Evolutionary conservation across 164 flowering plant species (phyloP), one percentile per base, ranked within the genome.

Genomic region (Saururus chinensis): DNA sequence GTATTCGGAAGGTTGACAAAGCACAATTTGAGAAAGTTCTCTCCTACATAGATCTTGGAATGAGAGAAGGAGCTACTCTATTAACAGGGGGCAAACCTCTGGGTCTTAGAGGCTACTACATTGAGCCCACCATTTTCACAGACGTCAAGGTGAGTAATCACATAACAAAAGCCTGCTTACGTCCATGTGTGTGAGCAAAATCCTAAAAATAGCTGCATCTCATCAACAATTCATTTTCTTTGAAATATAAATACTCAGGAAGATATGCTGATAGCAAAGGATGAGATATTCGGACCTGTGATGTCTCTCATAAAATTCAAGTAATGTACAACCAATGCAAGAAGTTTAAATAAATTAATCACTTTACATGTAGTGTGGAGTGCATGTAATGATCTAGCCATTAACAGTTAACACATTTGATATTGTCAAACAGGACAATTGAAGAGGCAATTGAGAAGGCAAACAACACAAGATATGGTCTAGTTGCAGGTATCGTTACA

Each of bases 211-310:
- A 21, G 19, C 5, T 35, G 20, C 35, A 24, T 24, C 48, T 17
- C 49, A 14, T 40, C 49, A 45, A 45, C 37, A 30, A 30, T 30
- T 2, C 37, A 2, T 30, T 6, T 30, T 30, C 37, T 30, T 30
- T 30, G 37, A 30, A 6, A 30, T 30, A 2, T 30, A n/a, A 45
- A 12, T 11, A 24, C 24, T 24, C 81, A 88, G 92, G 92, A 88
- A 23, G 81, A 88, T 26, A 86, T 86, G 92, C 12, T 35, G 9
- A 82, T 88, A 49, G 85, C 74, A 2, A 68, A 72, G 59, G 88
- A 88, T 7, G 96, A 88, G 72, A 88, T 88, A 55, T 88, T 86
- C 61, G 96, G 96, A 4, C 92, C 96, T 7, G 92, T 88, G 0
- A 68, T 86, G 86, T 71, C 82, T 19, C 69, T 88, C 57, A 80